Percentiles rank a stretch among this genome's conserved stretches.
Evolutionary conservation across 2,329 filamentous ascomycete species (phyloP).

Genomic region (Drechslerella dactyloides): DNA sequence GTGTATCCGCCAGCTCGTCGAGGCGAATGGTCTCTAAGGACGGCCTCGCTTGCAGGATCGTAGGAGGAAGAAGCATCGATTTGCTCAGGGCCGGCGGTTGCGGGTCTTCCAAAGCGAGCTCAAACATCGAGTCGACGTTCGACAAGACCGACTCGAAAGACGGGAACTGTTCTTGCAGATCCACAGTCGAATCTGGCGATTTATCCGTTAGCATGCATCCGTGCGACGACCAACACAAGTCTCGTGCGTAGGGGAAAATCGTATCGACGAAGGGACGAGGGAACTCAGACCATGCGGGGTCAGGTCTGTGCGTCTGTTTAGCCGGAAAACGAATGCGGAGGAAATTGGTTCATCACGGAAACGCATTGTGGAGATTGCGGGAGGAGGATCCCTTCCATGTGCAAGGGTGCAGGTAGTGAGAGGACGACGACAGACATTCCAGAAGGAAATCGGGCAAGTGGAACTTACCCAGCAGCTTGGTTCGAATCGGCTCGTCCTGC

Average conservation of each 20-base stretch:
- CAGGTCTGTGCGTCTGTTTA: slow-evolving; percentile 46
- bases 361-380: slow-evolving; percentile 37
- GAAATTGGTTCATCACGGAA: slow-evolving; percentile 33
- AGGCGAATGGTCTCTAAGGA: slow-evolving; percentile 43
- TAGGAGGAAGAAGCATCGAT: slow-evolving; percentile 12
- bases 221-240: slow-evolving; percentile 25
- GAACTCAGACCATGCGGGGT: slow-evolving; percentile 30
- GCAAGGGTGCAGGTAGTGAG: slow-evolving; percentile 25
- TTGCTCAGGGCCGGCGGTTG: slow-evolving; percentile 8
- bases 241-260: slow-evolving; percentile 13
- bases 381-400: slow-evolving; percentile 31
- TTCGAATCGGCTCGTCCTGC: slow-evolving; percentile 42
- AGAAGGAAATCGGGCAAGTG: slow-evolving; percentile 15
- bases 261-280: slow-evolving; percentile 5
- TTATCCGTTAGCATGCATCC: slow-evolving; percentile 48
- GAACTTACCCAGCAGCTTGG: slow-evolving; percentile 45
- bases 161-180: slow-evolving; percentile 37
- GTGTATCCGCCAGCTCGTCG: slow-evolving; percentile 30
- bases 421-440: slow-evolving; percentile 13
- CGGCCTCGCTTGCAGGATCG: slow-evolving; percentile 25
- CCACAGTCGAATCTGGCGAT: slow-evolving; percentile 45
- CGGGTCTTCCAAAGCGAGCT: slow-evolving; percentile 7
- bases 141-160: slow-evolving; percentile 48
- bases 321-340: slow-evolving; percentile 37
- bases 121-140: slow-evolving; percentile 39